Conservation (phyloP, 2,329 filamentous ascomycete genomes). For the Rutstroemia sp. region DNA sequence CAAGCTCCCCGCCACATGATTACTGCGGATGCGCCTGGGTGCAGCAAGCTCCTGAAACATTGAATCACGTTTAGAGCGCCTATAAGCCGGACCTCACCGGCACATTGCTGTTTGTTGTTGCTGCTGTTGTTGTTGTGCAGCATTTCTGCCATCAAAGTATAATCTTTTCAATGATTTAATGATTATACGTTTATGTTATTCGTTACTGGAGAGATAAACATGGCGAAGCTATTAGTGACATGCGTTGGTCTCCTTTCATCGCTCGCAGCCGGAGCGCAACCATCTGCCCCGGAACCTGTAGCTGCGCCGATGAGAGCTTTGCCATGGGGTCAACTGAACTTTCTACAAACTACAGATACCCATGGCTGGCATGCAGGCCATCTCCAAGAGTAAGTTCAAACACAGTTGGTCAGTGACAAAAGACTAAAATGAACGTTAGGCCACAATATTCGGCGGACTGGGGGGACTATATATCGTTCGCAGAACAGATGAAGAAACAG, state of each 20-base stretch:
- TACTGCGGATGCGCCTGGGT: neutral
- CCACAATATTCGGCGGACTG: constrained; percentile 92
- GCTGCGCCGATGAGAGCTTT: constrained; percentile 76
- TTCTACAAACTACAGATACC: constrained; percentile 92
- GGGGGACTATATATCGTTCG: constrained; percentile 96
- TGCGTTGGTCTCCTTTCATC: constrained; percentile 16
- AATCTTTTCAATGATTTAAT: neutral
- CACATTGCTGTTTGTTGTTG: too few species aligned
- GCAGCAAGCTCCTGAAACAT: neutral
- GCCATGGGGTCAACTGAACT: constrained; percentile 91
- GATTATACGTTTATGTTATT: neutral
- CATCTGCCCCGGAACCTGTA: constrained; percentile 69
- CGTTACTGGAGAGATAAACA: neutral
- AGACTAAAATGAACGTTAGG: constrained; percentile 36
- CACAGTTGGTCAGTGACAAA: neutral
- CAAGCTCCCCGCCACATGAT: constrained; percentile 5
- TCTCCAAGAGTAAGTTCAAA: constrained; percentile 64
- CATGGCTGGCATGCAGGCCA: constrained; percentile 96
- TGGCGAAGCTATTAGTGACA: constrained; percentile 16
- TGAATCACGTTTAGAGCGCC: neutral
- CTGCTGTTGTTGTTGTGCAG: too few species aligned
- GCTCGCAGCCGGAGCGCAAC: constrained; percentile 54
- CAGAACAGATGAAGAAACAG: constrained; percentile 69
- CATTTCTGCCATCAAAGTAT: too few species aligned
- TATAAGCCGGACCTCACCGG: neutral